Conservation (phyloP, 108 stramenopile genomes). For the Pseudonitzschia pungens region DNA sequence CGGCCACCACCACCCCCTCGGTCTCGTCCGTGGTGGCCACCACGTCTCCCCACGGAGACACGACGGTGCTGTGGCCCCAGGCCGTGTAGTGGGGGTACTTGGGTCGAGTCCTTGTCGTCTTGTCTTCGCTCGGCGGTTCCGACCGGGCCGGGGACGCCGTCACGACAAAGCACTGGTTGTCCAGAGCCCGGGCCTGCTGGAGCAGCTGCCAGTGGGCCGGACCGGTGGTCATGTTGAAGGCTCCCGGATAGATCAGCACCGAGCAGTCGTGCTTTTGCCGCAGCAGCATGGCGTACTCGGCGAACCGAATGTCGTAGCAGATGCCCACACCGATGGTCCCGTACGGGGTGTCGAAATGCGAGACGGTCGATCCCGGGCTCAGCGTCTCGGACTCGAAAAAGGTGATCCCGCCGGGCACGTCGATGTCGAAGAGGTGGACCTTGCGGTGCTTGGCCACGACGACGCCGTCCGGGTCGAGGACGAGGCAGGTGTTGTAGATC, state of each 20-base stretch:
- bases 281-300: slow-evolving; percentile 93
- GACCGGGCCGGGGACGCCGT: slow-evolving; percentile 94
- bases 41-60: slow-evolving; percentile 97
- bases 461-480: slow-evolving; percentile 62
- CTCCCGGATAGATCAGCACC: slow-evolving; percentile 93
- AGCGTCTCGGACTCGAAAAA: slow-evolving; percentile 97
- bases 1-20: slow-evolving; percentile 83
- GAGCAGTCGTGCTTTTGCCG: slow-evolving; percentile 71
- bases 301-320: slow-evolving; percentile 99
- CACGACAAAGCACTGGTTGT: slow-evolving; percentile 95
- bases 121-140: slow-evolving; percentile 28
- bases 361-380: slow-evolving; percentile 65
- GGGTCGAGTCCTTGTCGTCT: slow-evolving; percentile 2
- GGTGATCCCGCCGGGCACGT: slow-evolving; percentile 95
- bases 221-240: slow-evolving; percentile 98
- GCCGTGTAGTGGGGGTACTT: slow-evolving; percentile 95
- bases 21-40: slow-evolving; percentile 90
- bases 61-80: slow-evolving; percentile 97
- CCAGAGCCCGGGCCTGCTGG: slow-evolving; percentile 95
- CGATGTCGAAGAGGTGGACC: slow-evolving; percentile 98
- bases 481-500: slow-evolving; percentile 93
- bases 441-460: slow-evolving; percentile 94
- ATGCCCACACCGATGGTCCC: slow-evolving; percentile 96
- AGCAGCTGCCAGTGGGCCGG: slow-evolving; percentile 99
- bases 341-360: slow-evolving; percentile 74